Evolutionary conservation across 306 rosid genomes (phyloP).

Genomic region (Malus domestica): ASM211411v1 NC_041790.1:4861501-4862000

Average conservation of each 20-base stretch:
- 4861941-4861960: constrained; percentile 82
- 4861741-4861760: constrained; percentile 41
- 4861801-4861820: constrained; percentile 67
- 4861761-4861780: constrained; percentile 58
- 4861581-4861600: constrained; percentile 48
- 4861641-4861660: constrained; percentile 77
- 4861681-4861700: constrained; percentile 60
- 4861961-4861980: constrained; percentile 81
- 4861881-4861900: constrained; percentile 66
- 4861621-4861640: constrained; percentile 75
- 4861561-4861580: constrained; percentile 46
- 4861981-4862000: constrained; percentile 77
- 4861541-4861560: constrained; percentile 61
- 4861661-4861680: constrained; percentile 59
- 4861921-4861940: constrained; percentile 71
- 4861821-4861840: constrained; percentile 66
- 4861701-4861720: constrained; percentile 50
- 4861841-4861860: constrained; percentile 65
- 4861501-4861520: constrained; percentile 83
- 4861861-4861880: constrained; percentile 65
- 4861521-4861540: constrained; percentile 66
- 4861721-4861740: constrained; percentile 20
- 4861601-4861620: constrained; percentile 41
- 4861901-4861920: constrained; percentile 76
- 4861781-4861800: constrained; percentile 68